Percentiles rank a stretch among this genome's conserved stretches.
Evolutionary conservation across 768 basidiomycete species (phyloP).

Genomic region (Serendipita indica): DNA sequence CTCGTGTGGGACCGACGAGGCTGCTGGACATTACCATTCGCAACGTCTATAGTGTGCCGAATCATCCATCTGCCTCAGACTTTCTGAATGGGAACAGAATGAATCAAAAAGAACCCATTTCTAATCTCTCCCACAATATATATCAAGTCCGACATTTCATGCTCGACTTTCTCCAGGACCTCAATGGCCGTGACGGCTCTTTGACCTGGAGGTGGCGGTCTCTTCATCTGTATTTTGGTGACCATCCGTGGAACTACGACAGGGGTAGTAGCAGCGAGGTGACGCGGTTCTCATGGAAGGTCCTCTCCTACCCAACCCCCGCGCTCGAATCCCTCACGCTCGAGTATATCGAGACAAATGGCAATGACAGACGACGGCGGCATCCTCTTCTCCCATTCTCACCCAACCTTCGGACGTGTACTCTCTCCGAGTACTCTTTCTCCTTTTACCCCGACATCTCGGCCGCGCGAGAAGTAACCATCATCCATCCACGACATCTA

Average conservation of each 20-base stretch:
- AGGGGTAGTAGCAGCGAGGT: no score
- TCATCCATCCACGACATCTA: no score
- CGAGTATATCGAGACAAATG: neutral
- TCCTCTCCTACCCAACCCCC: neutral
- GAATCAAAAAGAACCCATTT: neutral
- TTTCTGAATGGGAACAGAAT: neutral
- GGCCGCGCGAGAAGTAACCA: neutral
- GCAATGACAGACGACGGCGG: neutral
- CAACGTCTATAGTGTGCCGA: neutral
- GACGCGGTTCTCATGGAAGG: neutral
- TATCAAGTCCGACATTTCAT: neutral
- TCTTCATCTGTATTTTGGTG: neutral
- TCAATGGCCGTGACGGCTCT: neutral
- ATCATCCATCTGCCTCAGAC: neutral
- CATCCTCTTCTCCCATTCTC: neutral
- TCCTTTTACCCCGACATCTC: neutral
- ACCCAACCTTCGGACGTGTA: neutral
- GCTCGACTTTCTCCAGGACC: neutral
- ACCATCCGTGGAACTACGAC: neutral
- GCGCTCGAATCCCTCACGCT: neutral
- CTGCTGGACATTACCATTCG: neutral
- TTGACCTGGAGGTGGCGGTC: neutral
- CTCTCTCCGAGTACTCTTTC: neutral
- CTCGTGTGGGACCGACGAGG: neutral
- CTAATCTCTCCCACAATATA: neutral